Conservation (phyloP, 225 moss, liverwort and hornwort genomes). For the Bryoerythrophyllum caledonicum region DNA sequence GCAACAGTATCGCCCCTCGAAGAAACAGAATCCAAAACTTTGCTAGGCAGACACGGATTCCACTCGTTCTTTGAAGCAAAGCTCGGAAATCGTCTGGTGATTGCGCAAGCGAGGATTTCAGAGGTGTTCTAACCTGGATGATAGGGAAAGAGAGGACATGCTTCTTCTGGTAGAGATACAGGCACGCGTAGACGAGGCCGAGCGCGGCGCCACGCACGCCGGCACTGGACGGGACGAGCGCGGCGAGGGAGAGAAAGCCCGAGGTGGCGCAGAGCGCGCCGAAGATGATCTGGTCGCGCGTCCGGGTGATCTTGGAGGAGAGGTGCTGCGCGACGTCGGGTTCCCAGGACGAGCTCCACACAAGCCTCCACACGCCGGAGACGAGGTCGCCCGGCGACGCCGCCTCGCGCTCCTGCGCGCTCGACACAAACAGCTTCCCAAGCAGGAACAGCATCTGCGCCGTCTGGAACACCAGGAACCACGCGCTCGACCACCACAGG, state of each 20-base stretch:
- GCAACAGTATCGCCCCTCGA: too few species aligned
- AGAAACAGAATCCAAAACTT: too few species aligned
- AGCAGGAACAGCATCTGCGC: slow-evolving; percentile 53
- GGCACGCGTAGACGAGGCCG: slow-evolving; percentile 53
- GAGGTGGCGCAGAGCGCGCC: slow-evolving; percentile 44
- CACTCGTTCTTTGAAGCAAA: not conserved
- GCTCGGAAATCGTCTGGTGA: not conserved
- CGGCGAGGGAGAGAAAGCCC: slow-evolving; percentile 53
- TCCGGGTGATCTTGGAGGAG: slow-evolving; percentile 40
- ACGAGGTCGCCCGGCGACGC: slow-evolving; percentile 48
- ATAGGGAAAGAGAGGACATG: slow-evolving; percentile 60
- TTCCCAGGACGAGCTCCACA: slow-evolving; percentile 38
- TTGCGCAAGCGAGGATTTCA: not conserved
- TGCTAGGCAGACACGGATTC: not conserved
- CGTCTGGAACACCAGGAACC: slow-evolving; percentile 55
- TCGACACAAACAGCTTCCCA: slow-evolving; percentile 54
- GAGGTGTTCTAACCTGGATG: slow-evolving; percentile 47
- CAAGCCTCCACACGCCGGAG: slow-evolving; percentile 37
- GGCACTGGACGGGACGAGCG: slow-evolving; percentile 42
- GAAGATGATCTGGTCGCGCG: slow-evolving; percentile 43
- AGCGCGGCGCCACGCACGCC: slow-evolving; percentile 57
- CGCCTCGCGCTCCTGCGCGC: slow-evolving; percentile 51
- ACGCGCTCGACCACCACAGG: slow-evolving; percentile 40
- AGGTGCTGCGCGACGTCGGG: slow-evolving; percentile 32
- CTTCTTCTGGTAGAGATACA: slow-evolving; percentile 51